A percentile compares a stretch with the other conserved stretches of the same genome.
Evolutionary conservation across 495 filamentous ascomycete genomes (phyloP).

Genomic region (Rusavskia elegans): DNA sequence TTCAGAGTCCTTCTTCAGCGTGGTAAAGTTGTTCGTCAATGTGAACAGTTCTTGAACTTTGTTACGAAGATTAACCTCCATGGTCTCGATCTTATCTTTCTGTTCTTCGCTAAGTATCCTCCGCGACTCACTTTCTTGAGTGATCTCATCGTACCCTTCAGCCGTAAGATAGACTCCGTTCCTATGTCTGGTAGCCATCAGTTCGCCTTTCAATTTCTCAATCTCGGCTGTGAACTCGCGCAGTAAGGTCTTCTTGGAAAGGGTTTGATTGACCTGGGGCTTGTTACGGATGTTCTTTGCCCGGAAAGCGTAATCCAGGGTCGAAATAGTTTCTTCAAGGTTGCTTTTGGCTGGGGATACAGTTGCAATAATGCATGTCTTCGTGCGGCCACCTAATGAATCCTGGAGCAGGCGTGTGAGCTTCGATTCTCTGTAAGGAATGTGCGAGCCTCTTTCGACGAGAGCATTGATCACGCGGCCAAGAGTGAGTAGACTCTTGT

Average conservation of each 20-base stretch:
- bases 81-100: constrained; percentile 74
- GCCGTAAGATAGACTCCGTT: constrained; percentile 88
- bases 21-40: constrained; percentile 69
- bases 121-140: constrained; percentile 80
- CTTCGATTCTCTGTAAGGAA: constrained; percentile 95
- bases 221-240: constrained; percentile 87
- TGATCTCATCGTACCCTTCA: constrained; percentile 74
- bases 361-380: constrained; percentile 97
- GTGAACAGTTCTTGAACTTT: constrained; percentile 83
- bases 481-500: constrained; percentile 89
- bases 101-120: constrained; percentile 86
- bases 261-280: constrained; percentile 79
- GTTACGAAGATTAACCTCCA: constrained; percentile 76
- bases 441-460: constrained; percentile 79
- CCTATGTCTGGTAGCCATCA: constrained; percentile 81
- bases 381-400: constrained; percentile 84
- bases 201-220: constrained; percentile 80
- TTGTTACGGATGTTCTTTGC: constrained; percentile 98
- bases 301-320: constrained; percentile 89
- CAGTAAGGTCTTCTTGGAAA: constrained; percentile 83
- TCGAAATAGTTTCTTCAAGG: constrained; percentile 93
- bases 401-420: constrained; percentile 90
- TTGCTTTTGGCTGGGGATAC: constrained; percentile 89
- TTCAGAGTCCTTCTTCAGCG: constrained; percentile 75
- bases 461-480: constrained; percentile 96